Base-by-base conservation (phyloP, 495 filamentous ascomycete species). In the Evernia prunastri region DNA sequence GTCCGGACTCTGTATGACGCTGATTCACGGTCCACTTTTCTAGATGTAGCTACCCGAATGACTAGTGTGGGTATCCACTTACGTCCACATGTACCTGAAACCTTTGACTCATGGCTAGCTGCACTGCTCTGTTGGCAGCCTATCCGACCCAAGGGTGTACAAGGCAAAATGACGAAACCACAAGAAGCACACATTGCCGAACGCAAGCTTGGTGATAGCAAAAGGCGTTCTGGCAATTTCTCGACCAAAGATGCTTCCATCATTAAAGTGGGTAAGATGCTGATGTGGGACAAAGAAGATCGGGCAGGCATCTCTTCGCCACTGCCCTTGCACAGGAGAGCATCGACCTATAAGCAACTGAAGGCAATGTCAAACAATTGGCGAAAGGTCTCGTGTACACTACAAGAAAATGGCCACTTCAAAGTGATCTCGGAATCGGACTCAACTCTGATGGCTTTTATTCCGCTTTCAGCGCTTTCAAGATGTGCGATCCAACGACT, bases 241-340 rank as follows among this genome's bases (percentile, higher is more conserved):
- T 68, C 77, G n/a, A 79, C 82, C 18, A 92, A 88, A 69, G 89
- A 92, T 62, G 84, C 86, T 17, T 85, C 91, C 42, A 96, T 97
- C 64, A 99, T 97, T 76, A 99, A 99, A 72, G 90, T 97, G 59
- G 95, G 92, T 47, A 96, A 92, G 72, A 88, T 97, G 79, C 83
- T 92, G 67, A 83, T 92, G 39, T 97, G 92, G 92, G 88, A 96
- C 71, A 77, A 78, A 47, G 75, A 80, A 13, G 76, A 73, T 56
- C 73, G 76, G 27, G 76, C 77, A 54, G 77, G 78, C 18, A 72
- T 74, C 61, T 59, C 56, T 29, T 73, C 76, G 45, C 73, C 78
- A 10, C 69, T 71, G 40, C 77, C 78, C 36, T 69, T 69, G 17
- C 75, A 74, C 40, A 61, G 70, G 61, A 77, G 78, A 31, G 71